Evolutionary conservation across 2,329 filamentous ascomycete species (phyloP).

Genomic region (Bipolaris bicolor): DNA sequence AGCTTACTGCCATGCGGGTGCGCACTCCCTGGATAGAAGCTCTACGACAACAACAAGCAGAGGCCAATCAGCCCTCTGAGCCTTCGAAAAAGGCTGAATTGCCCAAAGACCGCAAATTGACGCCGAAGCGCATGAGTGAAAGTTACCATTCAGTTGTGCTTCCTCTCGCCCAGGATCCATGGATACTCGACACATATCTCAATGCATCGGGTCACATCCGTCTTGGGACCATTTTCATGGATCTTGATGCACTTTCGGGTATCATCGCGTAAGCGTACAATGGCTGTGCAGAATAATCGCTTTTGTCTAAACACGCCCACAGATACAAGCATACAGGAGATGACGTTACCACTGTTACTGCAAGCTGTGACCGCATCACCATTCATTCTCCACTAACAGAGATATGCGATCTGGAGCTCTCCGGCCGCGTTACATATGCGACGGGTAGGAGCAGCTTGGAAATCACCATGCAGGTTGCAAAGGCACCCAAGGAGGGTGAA

Average conservation of each 20-base stretch:
- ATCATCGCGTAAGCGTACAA: constrained; percentile 67
- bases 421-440: constrained; percentile 71
- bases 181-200: constrained; percentile 78
- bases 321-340: constrained; percentile 73
- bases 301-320: constrained; percentile 18
- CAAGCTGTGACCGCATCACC: constrained; percentile 67
- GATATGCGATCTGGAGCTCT: constrained; percentile 79
- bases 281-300: constrained; percentile 57
- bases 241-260: constrained; percentile 77
- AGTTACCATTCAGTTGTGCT: constrained; percentile 73
- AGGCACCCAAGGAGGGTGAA: constrained; percentile 66
- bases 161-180: constrained; percentile 74
- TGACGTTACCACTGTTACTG: constrained; percentile 67
- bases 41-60: constrained; percentile 58
- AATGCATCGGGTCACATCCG: constrained; percentile 76
- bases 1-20: constrained; percentile 54
- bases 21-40: constrained; percentile 74
- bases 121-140: constrained; percentile 72
- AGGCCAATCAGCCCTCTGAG: constrained; percentile 39
- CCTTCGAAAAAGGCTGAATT: constrained; percentile 43
- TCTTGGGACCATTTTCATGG: constrained; percentile 78
- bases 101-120: constrained; percentile 60
- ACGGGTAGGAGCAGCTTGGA: constrained; percentile 76
- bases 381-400: constrained; percentile 75
- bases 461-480: constrained; percentile 75